Evolutionary conservation across 805 yeast genomes (phyloP).

Genomic region (Candida maltosa): DNA sequence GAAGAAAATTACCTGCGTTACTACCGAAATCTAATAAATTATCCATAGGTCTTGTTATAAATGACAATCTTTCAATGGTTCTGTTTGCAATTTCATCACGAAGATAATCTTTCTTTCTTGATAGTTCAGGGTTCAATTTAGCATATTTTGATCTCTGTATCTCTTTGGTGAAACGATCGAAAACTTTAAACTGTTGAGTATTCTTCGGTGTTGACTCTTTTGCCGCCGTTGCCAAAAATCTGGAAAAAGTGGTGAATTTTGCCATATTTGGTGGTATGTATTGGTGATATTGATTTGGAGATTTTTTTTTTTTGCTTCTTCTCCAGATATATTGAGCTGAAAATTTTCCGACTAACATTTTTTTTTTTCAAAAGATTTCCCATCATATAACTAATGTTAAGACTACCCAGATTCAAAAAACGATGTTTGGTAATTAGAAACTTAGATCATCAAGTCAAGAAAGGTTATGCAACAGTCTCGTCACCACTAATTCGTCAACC

Average conservation of each 20-base stretch:
- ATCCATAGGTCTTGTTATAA: conserved; percentile 62
- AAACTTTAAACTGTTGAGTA: conserved; percentile 38
- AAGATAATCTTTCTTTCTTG: conserved; percentile 65
- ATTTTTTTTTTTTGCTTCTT: too few species aligned
- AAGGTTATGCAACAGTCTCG: too few species aligned
- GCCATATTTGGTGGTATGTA: too few species aligned
- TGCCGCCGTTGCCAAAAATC: conserved; percentile 25
- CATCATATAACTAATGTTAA: too few species aligned
- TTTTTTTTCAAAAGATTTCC: too few species aligned
- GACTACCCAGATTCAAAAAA: too few species aligned
- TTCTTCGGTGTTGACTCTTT: conserved; percentile 12
- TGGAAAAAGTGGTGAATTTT: too few species aligned
- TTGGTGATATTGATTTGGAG: too few species aligned
- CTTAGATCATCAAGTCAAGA: too few species aligned
- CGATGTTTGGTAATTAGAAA: too few species aligned
- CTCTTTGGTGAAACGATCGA: conserved; percentile 60
- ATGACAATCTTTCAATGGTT: conserved; percentile 72
- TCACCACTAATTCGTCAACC: too few species aligned
- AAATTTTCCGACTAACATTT: neutral
- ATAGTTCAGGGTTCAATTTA: conserved; percentile 33
- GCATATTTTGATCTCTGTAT: conserved; percentile 60
- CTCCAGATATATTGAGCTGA: too few species aligned
- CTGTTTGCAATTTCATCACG: conserved; percentile 71
- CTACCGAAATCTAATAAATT: conserved; percentile 70
- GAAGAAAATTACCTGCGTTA: conserved; percentile 62